Base-by-base conservation (phyloP, 768 basidiomycete species). In the Gloeostereum incarnatum region DNA sequence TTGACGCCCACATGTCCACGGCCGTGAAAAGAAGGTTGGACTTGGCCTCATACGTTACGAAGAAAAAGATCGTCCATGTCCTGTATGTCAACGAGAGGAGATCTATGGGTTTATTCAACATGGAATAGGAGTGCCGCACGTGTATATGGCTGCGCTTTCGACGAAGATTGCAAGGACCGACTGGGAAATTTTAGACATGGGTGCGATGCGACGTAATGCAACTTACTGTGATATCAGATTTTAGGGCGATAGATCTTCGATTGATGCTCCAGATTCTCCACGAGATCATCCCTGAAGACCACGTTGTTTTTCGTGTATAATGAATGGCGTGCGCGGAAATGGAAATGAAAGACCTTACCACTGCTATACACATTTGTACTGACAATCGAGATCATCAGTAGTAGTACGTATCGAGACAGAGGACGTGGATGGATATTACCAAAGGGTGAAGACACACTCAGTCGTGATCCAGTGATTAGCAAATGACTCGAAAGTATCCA, bases 401-500 rank as follows among this genome's bases (percentile, higher is more conserved):
- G 26, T 26, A n/a, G n/a, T n/a, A n/a, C n/a, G 18, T 11, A n/a
- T 11, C 32, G 14, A 2, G 24, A 4, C 7, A 2, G 9, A 8
- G 19, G 16, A 16, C 48, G 16, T 16, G 9, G 10, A 7, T n/a
- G 2, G 38, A 23, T 14, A 16, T 5, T 24, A 49, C 45, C 33
- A 25, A 4, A 45, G 18, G 6, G 43, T 49, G 22, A 49, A 40
- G 2, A 43, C 43, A 20, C 21, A 36, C 13, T 42, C 38, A 29
- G 40, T 47, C 6, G 40, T 41, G 17, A 47, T 45, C 48, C 46
- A 49, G 7, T 35, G 16, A 10, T 41, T 38, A 5, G 38, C 31
- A 1, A n/a, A 27, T 0, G 41, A 43, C 9, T n/a, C n/a, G 26
- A 45, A 49, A 3, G 47, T 32, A 21, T 40, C 31, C 11, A 42